Conservation (phyloP, 176 grass and related monocot genomes). For the Dactylis glomerata region DNA sequence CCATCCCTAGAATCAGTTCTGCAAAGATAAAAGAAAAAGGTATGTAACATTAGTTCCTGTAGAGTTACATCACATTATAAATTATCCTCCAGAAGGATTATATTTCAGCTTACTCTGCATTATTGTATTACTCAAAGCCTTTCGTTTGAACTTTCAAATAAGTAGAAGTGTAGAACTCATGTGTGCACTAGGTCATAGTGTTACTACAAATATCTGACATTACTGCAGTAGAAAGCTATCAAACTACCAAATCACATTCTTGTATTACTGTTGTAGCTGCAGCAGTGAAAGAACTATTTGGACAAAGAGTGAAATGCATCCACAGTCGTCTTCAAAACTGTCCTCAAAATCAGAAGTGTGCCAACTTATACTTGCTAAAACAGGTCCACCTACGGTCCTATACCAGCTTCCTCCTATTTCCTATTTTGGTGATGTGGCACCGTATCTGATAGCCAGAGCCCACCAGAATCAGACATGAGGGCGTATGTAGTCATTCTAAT, state of each 20-base stretch:
- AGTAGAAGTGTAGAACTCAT: background rate
- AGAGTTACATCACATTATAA: background rate
- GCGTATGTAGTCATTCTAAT: background rate
- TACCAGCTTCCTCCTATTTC: background rate
- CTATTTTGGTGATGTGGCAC: background rate
- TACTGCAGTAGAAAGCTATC: background rate
- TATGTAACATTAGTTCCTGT: slow-evolving; percentile 16
- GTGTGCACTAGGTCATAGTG: background rate
- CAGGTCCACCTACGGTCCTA: background rate
- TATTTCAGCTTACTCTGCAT: background rate
- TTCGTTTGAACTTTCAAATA: background rate
- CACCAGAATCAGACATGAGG: background rate
- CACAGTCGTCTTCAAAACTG: background rate
- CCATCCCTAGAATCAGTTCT: background rate
- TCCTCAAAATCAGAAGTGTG: background rate
- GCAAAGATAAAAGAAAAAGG: slow-evolving; percentile 15
- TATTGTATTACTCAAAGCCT: background rate
- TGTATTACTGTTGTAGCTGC: background rate
- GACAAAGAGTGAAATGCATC: background rate
- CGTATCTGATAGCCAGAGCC: background rate
- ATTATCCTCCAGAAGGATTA: background rate
- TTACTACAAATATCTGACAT: background rate
- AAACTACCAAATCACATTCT: background rate
- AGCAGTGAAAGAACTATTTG: background rate
- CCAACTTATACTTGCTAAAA: background rate